These are phyloP conservation scores for Purpureocillium takamizusanense DNA, from an alignment of 2,329 filamentous ascomycete genomes.

Conservation along the genomic window DNA sequence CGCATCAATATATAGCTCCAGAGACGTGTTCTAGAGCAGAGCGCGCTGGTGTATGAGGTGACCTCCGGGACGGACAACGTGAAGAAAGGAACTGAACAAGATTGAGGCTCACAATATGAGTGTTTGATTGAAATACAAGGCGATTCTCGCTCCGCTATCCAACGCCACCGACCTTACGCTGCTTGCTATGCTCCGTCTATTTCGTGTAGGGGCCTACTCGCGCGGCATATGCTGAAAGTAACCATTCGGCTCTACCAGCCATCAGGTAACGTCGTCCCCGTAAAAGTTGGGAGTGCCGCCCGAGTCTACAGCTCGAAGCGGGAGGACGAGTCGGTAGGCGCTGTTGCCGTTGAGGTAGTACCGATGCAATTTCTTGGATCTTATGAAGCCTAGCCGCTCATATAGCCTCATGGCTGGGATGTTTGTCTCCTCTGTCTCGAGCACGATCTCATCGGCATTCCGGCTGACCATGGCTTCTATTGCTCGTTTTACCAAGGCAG, in stretches of 20 bases:
- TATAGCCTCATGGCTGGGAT: conserved; percentile 84
- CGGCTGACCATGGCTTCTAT: conserved; percentile 83
- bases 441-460: conserved; percentile 84
- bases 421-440: conserved; percentile 95
- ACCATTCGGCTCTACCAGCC: too few species aligned
- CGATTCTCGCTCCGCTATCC: background rate
- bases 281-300: conserved; percentile 27
- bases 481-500: conserved; percentile 76
- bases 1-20: conserved; percentile 47
- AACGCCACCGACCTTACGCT: conserved; percentile 6
- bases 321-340: conserved; percentile 79
- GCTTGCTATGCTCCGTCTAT: background rate
- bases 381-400: conserved; percentile 81
- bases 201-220: background rate
- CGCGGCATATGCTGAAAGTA: too few species aligned
- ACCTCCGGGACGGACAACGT: too few species aligned
- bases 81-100: too few species aligned
- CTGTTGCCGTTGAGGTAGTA: conserved; percentile 97
- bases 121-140: too few species aligned
- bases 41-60: too few species aligned
- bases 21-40: conserved; percentile 29
- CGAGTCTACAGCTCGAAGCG: conserved; percentile 51
- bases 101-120: too few species aligned
- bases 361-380: conserved; percentile 85
- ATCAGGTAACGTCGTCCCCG: conserved; percentile 17